These are phyloP conservation scores for Carex cristatella DNA, from an alignment of 176 grass and related monocot genomes.

Conservation along the genomic window DNA sequence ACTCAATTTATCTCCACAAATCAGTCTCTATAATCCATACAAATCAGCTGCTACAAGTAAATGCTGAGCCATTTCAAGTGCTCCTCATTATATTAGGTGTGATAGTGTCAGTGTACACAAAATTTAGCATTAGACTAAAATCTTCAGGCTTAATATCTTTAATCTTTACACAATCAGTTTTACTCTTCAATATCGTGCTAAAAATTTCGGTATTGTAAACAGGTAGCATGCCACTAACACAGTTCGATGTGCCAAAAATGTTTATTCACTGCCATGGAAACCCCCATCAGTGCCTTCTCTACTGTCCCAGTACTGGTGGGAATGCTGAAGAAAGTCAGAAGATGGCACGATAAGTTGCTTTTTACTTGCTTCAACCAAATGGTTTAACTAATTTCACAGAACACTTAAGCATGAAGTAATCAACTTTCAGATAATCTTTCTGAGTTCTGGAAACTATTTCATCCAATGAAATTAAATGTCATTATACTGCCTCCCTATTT, in stretches of 20 bases:
- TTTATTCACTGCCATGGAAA: background rate
- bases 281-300: background rate
- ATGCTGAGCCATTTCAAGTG: constrained; percentile 18
- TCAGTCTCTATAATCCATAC: constrained; percentile 30
- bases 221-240: background rate
- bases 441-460: too few relatives aligned
- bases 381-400: background rate
- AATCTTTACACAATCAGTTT: background rate
- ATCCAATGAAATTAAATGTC: too few relatives aligned
- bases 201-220: too few relatives aligned
- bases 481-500: too few relatives aligned
- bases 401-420: constrained; percentile 16
- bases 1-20: background rate
- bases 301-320: background rate
- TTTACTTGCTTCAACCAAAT: background rate
- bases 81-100: background rate
- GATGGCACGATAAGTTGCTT: background rate
- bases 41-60: constrained; percentile 31
- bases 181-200: too few relatives aligned
- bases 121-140: constrained; percentile 23
- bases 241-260: background rate
- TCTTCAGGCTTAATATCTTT: background rate
- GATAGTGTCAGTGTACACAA: constrained; percentile 22
- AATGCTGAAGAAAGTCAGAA: background rate
- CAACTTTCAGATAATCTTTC: background rate